Percentiles rank a stretch among this genome's conserved stretches.
These are phyloP conservation scores for Leishmania martiniquensis DNA, from an alignment of 208 protist species.

Conservation along the genomic window DNA sequence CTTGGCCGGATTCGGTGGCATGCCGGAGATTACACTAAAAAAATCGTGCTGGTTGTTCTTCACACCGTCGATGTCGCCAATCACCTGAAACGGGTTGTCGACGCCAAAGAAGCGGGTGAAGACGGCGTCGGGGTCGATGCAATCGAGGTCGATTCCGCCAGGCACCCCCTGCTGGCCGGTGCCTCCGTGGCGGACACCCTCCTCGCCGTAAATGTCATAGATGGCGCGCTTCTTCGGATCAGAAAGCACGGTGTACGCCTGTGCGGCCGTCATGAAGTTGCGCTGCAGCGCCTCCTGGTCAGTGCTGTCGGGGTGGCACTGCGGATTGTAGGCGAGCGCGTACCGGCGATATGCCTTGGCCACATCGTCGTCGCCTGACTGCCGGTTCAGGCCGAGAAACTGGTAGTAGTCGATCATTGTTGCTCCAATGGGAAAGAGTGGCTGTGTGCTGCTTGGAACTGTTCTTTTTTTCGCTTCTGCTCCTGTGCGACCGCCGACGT, in stretches of 20 bases:
- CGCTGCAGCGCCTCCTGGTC: slow-evolving; percentile 63
- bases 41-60: slow-evolving; percentile 86
- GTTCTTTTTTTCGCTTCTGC: neutral
- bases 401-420: slow-evolving; percentile 87
- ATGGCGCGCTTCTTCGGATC: slow-evolving; percentile 86
- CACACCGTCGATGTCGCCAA: slow-evolving; percentile 65
- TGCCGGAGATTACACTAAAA: slow-evolving; percentile 66
- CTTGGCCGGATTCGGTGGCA: slow-evolving; percentile 60
- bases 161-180: slow-evolving; percentile 79
- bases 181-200: slow-evolving; percentile 89
- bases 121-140: slow-evolving; percentile 75
- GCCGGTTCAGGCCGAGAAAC: slow-evolving; percentile 78
- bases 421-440: neutral
- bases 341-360: slow-evolving; percentile 89
- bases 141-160: slow-evolving; percentile 80
- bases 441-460: neutral
- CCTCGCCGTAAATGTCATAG: slow-evolving; percentile 92
- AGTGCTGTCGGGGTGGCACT: slow-evolving; percentile 74
- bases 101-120: slow-evolving; percentile 91
- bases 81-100: slow-evolving; percentile 89
- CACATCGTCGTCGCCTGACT: slow-evolving; percentile 86
- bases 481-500: neutral
- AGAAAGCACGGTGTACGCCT: slow-evolving; percentile 91
- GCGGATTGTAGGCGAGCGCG: slow-evolving; percentile 88
- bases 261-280: slow-evolving; percentile 78